Percentiles rank a stretch among this genome's conserved stretches.
Conservation (phyloP, 2,329 filamentous ascomycete species). For the Pseudogymnoascus sp. region DNA sequence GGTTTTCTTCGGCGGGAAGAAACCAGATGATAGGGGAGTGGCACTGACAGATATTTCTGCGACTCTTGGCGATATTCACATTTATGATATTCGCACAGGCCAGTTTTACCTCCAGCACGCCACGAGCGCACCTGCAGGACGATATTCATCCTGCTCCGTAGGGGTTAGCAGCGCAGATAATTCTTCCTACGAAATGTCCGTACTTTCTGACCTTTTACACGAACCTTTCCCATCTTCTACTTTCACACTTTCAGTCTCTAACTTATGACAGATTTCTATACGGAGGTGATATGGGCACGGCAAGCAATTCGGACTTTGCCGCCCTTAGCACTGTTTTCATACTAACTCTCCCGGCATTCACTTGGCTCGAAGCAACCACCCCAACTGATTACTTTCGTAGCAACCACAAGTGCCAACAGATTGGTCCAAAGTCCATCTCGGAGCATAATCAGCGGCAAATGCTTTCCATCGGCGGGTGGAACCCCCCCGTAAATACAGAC, state of each 20-base stretch:
- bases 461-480: conserved; percentile 3
- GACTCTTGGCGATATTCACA: conserved; percentile 6
- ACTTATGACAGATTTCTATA: background rate
- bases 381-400: background rate
- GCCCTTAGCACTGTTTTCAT: conserved; percentile 9
- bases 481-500: background rate
- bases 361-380: background rate
- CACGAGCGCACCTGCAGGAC: conserved; percentile 5
- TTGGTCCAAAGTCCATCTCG: background rate
- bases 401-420: background rate
- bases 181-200: conserved; percentile 15
- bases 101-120: conserved; percentile 12
- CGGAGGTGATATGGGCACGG: background rate
- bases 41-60: background rate
- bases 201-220: background rate
- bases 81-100: conserved; percentile 13
- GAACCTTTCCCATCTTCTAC: background rate
- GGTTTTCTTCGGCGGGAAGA: conserved; percentile 13
- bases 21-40: background rate
- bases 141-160: conserved; percentile 12
- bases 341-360: background rate
- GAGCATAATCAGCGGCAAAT: background rate
- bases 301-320: background rate
- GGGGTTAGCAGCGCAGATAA: background rate
- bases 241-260: background rate